Evolutionary conservation across 2,329 filamentous ascomycete species (phyloP), one percentile per base, ranked within the genome.

Genomic region (Dactylellina cionopaga): DNA sequence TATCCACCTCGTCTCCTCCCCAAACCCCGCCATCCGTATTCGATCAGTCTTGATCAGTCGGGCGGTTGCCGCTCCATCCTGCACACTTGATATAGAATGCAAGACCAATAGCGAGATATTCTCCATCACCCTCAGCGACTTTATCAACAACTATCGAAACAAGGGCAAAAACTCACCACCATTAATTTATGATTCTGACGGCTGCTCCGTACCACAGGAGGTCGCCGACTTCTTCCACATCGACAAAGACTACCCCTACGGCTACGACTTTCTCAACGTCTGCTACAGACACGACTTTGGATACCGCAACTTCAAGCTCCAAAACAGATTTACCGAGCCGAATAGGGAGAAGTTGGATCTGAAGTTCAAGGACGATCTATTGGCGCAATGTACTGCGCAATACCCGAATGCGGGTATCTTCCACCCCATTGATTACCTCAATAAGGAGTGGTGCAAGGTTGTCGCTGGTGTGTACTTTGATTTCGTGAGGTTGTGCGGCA

Each of bases 281-380:
- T 86, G 84, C 79, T 78, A 84, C 68, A 83, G 85, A 5, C 85
- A 87, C 70, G 85, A 87, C 75, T 87, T 87, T 77, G 85, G 84
- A 1, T 85, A 85, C 76, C 79, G 81, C 15, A 87, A 87, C 79
- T 86, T 82, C 77, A 83, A 84, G 55, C 64, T 56, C 1, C 84
- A 86, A 75, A 78, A 58, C 1, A 82, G 85, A 1, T 85, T 86
- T 77, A 82, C 80, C 2, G 77, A 79, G 5, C 77, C 74, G 5
- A 79, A 77, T 58, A 84, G 83, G 76, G 58, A 77, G n/a, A 78
- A 73, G 3, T 83, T 87, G 41, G 85, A 87, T 55, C 75, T 78
- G 49, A 83, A 84, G n/a, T 86, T 87, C 4, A 9, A 58, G 19
- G 29, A 41, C 2, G 64, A 70, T 29, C 13, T 69, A 22, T 22